These are phyloP conservation scores for Candida xyloterini DNA, from an alignment of 805 yeast genomes.

Conservation along the genomic window DNA sequence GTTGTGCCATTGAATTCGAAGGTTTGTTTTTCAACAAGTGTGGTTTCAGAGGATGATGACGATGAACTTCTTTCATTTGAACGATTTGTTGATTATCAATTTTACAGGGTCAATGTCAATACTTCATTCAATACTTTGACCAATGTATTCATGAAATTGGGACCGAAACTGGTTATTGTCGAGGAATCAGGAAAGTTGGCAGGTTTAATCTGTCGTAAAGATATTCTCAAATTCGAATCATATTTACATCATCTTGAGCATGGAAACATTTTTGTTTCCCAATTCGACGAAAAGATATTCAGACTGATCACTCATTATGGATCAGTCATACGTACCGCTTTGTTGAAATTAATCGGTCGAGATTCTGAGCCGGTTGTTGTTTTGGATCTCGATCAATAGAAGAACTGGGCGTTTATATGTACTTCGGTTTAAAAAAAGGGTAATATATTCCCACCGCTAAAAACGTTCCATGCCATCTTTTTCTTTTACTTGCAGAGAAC, in stretches of 20 bases:
- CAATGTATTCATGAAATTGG: conserved; percentile 71
- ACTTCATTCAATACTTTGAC: conserved; percentile 59
- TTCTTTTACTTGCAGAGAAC: conserved; percentile 7
- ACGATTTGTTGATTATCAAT: conserved; percentile 48
- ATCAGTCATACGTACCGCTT: conserved; percentile 3
- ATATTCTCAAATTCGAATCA: conserved; percentile 62
- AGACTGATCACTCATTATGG: conserved; percentile 17
- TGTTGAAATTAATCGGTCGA: background rate
- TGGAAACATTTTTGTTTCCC: conserved; percentile 26
- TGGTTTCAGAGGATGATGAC: conserved; percentile 6
- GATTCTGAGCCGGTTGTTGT: conserved; percentile 2
- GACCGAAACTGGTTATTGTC: conserved; percentile 73
- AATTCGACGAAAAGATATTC: conserved; percentile 22
- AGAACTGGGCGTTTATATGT: background rate
- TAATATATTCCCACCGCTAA: background rate
- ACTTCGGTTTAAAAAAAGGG: background rate
- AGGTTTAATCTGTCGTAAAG: conserved; percentile 87
- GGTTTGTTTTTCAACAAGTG: conserved; percentile 14
- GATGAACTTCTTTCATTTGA: conserved; percentile 25
- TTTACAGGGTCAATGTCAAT: conserved; percentile 53
- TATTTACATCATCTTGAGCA: conserved; percentile 30
- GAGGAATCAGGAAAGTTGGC: conserved; percentile 56
- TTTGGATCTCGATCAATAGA: conserved; percentile 10
- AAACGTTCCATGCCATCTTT: background rate
- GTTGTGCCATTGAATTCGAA: conserved; percentile 4